These are phyloP conservation scores for Cladosporium phlei DNA, from an alignment of 2,329 filamentous ascomycete species.

Conservation along the genomic window DNA sequence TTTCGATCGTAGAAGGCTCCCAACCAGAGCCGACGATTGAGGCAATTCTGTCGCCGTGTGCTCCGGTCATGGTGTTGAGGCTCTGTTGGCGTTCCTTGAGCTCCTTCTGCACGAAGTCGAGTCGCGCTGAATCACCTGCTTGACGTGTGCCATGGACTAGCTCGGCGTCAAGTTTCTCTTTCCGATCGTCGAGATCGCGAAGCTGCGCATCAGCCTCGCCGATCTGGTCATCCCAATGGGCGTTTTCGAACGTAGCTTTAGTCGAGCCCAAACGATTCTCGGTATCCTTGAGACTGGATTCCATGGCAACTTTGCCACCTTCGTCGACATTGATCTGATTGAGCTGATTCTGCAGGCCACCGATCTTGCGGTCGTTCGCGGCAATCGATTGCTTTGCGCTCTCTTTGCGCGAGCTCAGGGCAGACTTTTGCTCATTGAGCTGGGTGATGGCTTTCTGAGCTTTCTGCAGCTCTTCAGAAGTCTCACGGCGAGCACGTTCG, in stretches of 20 bases:
- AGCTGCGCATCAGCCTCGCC: slow-evolving; percentile 62
- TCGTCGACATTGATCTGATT: slow-evolving; percentile 78
- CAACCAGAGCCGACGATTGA: slow-evolving; percentile 62
- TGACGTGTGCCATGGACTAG: slow-evolving; percentile 76
- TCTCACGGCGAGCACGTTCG: slow-evolving; percentile 68
- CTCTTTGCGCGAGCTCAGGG: slow-evolving; percentile 67
- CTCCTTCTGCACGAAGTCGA: slow-evolving; percentile 80
- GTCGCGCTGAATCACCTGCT: slow-evolving; percentile 74
- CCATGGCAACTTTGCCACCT: slow-evolving; percentile 71
- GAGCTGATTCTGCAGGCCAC: slow-evolving; percentile 61
- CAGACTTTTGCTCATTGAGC: slow-evolving; percentile 69
- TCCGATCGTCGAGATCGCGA: slow-evolving; percentile 65
- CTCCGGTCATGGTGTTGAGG: slow-evolving; percentile 70
- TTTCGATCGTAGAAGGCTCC: slow-evolving; percentile 65
- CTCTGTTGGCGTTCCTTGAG: slow-evolving; percentile 67
- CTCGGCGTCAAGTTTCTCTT: slow-evolving; percentile 69
- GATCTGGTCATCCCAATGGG: slow-evolving; percentile 67
- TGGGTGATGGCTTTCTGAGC: slow-evolving; percentile 69
- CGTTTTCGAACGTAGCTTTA: slow-evolving; percentile 58
- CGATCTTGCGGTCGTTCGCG: slow-evolving; percentile 66
- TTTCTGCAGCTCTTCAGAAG: slow-evolving; percentile 66
- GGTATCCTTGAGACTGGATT: slow-evolving; percentile 67
- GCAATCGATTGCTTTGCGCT: slow-evolving; percentile 68
- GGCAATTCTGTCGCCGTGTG: slow-evolving; percentile 67
- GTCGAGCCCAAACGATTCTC: slow-evolving; percentile 58